Evolutionary conservation across 2,329 filamentous ascomycete genomes (phyloP), one percentile per base, ranked within the genome.

Genomic region (Diaporthe nobilis): DNA sequence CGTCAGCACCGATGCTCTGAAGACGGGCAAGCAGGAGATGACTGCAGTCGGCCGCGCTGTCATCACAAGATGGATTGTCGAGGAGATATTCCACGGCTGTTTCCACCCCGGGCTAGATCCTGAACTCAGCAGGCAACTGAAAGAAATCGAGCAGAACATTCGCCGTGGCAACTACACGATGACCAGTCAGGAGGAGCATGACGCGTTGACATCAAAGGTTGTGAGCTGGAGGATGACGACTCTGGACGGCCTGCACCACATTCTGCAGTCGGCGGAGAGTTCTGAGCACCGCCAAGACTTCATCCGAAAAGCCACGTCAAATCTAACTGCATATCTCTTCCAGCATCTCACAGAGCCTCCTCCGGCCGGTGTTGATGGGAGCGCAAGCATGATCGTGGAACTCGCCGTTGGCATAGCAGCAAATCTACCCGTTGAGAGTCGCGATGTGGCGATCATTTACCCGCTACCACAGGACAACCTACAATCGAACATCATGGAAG

Each of bases 1-100:
- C 73, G 94, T 98, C 78, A 98, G 96, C 83, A 89, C 93, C 71
- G 96, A 98, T 80, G 96, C 95, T 0, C 89, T 97, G 72, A 91
- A 93, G 80, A 95, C 93, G 13, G 97, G 96, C 77, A 98, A 96
- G 82, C 96, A 98, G 83, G 97, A 99, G 84, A 99, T 99, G 97
- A 98, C 95, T 9, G 96, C 96, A 7, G 94, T 98, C 34, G 97
- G 97, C 22, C 92, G 96, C 72, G 95, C 96, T 17, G 92, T 96
- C 78, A 95, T 99, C 79, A 94, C 94, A 39, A 91, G 93, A 76
- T 99, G 96, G 95, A 86, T 99, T 8, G 92, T 96, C 34, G 95
- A 98, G 63, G 95, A 98, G 81, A 91, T 98, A 58, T 98, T 98
- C 83, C 93, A 97, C 83, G 93, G 93, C 72, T 96, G 94, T 84